Percentiles rank a stretch among this genome's conserved stretches.
These are phyloP conservation scores for Leucocoprinus birnbaumii DNA, from an alignment of 768 basidiomycete genomes.

Conservation along the genomic window DNA sequence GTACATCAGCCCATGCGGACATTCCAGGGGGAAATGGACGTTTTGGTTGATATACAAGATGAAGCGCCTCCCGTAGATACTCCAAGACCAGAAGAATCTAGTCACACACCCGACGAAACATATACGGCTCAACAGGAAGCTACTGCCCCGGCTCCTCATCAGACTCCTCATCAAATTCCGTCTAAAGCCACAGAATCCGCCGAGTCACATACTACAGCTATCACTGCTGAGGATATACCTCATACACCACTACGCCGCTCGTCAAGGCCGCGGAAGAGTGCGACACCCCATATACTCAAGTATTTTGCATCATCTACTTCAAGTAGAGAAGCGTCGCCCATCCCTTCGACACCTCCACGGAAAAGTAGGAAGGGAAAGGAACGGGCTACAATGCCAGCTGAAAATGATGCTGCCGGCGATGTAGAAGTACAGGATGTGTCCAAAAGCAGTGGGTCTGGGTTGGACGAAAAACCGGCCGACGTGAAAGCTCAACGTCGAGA, in stretches of 20 bases:
- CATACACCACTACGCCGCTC: slow-evolving; percentile 33
- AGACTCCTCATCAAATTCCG: too few relatives aligned
- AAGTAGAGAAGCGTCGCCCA: slow-evolving; percentile 1
- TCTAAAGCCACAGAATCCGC: not conserved
- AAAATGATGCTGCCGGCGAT: not conserved
- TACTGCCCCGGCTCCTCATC: too few relatives aligned
- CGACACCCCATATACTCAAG: slow-evolving; percentile 19
- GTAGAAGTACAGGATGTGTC: not conserved
- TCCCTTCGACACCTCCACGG: slow-evolving; percentile 15
- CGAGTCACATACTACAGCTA: not conserved
- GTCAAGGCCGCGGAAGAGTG: slow-evolving; percentile 36
- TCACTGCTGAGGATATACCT: slow-evolving; percentile 9
- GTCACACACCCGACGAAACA: too few relatives aligned
- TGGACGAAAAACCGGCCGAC: not conserved
- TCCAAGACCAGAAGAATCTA: too few relatives aligned
- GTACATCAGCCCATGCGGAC: not conserved
- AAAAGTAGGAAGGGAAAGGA: slow-evolving; percentile 18
- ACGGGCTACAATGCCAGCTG: not conserved
- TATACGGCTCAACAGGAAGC: too few relatives aligned
- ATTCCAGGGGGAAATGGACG: not conserved
- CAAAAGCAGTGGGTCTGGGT: not conserved
- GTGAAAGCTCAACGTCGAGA: slow-evolving; percentile 2
- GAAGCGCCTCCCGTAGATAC: not conserved
- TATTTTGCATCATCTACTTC: slow-evolving; percentile 16
- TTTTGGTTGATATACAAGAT: slow-evolving; percentile 8